Conservation (phyloP, 805 yeast species). For the Ogataea methanolica region DNA sequence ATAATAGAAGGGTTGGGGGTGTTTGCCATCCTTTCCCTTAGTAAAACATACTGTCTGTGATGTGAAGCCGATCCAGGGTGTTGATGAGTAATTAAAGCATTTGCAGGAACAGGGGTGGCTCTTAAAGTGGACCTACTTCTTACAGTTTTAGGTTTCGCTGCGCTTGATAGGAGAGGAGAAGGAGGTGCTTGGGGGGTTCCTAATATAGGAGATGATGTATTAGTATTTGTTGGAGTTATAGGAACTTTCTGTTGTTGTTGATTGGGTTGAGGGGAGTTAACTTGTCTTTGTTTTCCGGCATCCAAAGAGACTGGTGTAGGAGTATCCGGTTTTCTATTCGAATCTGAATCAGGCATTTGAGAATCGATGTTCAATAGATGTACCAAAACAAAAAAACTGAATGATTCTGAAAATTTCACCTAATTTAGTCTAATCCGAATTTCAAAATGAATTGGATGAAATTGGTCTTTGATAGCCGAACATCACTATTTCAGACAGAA, state of each 20-base stretch:
- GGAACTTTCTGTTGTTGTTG: slow-evolving; percentile 1
- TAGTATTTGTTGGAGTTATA: slow-evolving; percentile 4
- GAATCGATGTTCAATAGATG: no score
- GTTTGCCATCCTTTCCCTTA: slow-evolving; percentile 21
- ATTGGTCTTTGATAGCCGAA: no score
- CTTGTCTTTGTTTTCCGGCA: no score
- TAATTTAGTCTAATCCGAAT: no score
- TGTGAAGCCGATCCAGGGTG: slow-evolving; percentile 22
- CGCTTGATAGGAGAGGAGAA: background rate
- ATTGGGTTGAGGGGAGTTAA: background rate
- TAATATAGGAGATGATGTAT: slow-evolving; percentile 16
- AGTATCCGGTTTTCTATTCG: no score
- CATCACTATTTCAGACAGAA: no score
- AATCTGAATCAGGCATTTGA: no score
- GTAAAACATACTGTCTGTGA: slow-evolving; percentile 28
- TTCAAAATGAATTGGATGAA: no score
- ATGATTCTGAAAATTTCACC: no score
- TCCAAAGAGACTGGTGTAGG: background rate
- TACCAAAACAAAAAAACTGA: no score
- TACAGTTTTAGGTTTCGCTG: slow-evolving; percentile 11
- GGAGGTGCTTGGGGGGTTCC: slow-evolving; percentile 6
- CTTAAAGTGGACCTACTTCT: slow-evolving; percentile 9
- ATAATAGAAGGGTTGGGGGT: background rate
- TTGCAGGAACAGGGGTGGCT: slow-evolving; percentile 21
- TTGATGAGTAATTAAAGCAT: slow-evolving; percentile 11